A percentile compares a stretch with the other conserved stretches of the same genome.
phyloP scores from a whole-genome alignment of 1,284 basidiomycete genomes.

The Fomitopsis palustris region DNA sequence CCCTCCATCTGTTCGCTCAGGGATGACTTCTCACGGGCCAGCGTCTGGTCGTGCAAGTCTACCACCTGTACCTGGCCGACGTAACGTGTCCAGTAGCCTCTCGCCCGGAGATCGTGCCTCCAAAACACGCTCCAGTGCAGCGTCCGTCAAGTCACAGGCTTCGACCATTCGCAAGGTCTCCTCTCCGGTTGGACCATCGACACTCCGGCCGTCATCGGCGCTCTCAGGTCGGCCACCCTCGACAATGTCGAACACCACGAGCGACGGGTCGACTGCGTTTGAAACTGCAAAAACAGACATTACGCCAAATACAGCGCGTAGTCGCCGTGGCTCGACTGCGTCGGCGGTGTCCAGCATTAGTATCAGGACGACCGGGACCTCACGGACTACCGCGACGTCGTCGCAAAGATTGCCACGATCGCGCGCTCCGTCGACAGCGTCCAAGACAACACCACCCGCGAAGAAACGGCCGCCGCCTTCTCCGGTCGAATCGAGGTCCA shows the following conservation, averaged over 20 bases:
- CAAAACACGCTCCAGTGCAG: constrained; percentile 32
- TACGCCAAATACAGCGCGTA: constrained; percentile 34
- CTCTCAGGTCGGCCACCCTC: constrained; percentile 39
- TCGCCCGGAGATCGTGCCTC: constrained; percentile 18
- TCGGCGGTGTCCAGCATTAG: constrained; percentile 39
- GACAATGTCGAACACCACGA: constrained; percentile 39
- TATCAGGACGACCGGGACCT: constrained; percentile 28
- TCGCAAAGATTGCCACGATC: constrained; percentile 20
- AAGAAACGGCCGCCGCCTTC: constrained; percentile 18
- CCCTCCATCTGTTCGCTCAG: constrained; percentile 19
- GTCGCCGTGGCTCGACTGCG: constrained; percentile 39
- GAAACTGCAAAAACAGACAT: constrained; percentile 51
- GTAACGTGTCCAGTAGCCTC: constrained; percentile 9
- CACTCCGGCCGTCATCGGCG: constrained; percentile 26
- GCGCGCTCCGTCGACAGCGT: constrained; percentile 21
- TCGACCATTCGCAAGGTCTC: constrained; percentile 37
- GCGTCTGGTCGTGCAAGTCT: constrained; percentile 10
- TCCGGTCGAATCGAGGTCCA: constrained; percentile 20
- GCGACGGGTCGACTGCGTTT: constrained; percentile 50
- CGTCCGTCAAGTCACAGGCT: constrained; percentile 32
- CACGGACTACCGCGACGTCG: constrained; percentile 8
- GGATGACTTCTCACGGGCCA: constrained; percentile 12
- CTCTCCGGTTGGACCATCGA: constrained; percentile 19
- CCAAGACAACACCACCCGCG: constrained; percentile 21
- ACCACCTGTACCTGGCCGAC: constrained; percentile 5